phyloP scores from a whole-genome alignment of 352 stramenopile species.

The Phytophthora citrophthora region DNA sequence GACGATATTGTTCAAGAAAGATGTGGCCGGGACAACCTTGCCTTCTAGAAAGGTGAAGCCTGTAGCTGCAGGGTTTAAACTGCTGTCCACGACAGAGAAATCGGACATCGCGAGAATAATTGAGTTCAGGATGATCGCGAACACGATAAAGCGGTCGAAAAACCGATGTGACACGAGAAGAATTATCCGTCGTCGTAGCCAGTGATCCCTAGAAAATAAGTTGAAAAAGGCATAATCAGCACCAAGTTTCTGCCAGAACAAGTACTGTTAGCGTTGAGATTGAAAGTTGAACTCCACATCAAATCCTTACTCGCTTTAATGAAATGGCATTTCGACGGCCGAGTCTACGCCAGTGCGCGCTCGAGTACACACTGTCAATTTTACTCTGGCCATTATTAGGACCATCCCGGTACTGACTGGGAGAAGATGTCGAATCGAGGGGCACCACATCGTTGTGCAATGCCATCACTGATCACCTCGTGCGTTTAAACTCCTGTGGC shows the following conservation, averaged over 20 bases:
- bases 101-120: conserved; percentile 84
- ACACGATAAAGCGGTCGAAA: conserved; percentile 88
- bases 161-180: conserved; percentile 49
- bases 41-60: conserved; percentile 50
- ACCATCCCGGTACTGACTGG: neutral
- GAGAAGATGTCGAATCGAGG: conserved; percentile 1
- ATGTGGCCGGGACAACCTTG: conserved; percentile 43
- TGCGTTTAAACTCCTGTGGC: no score
- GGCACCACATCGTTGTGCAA: conserved; percentile 11
- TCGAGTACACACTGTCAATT: neutral
- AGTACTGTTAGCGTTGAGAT: neutral
- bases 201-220: conserved; percentile 51
- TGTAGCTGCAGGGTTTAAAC: conserved; percentile 61
- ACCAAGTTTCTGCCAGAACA: conserved; percentile 37
- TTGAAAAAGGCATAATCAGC: conserved; percentile 55
- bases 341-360: neutral
- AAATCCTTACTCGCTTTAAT: neutral
- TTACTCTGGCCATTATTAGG: neutral
- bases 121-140: conserved; percentile 87
- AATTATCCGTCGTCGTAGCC: conserved; percentile 54
- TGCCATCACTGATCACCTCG: conserved; percentile 1
- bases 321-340: conserved; percentile 21
- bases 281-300: neutral
- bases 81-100: conserved; percentile 70
- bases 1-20: conserved; percentile 57